Conservation (phyloP, 1,284 basidiomycete species). For the Ustilago sp. region DNA sequence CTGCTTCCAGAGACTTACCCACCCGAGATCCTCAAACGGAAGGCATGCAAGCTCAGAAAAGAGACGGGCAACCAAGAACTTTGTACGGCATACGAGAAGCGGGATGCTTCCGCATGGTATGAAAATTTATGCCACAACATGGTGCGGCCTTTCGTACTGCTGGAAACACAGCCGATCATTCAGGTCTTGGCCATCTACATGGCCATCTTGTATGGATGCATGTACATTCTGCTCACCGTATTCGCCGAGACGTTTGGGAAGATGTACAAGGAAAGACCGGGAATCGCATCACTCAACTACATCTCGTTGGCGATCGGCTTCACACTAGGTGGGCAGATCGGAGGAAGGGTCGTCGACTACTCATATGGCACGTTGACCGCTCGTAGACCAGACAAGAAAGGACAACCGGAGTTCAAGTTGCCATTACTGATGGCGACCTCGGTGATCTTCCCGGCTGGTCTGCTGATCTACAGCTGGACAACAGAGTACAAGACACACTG, state of each 20-base stretch:
- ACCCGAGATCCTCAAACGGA: conserved; percentile 63
- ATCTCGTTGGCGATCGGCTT: conserved; percentile 73
- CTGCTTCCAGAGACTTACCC: conserved; percentile 68
- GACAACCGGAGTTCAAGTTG: conserved; percentile 71
- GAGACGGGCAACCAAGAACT: conserved; percentile 66
- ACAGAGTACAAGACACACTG: conserved; percentile 75
- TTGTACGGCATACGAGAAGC: conserved; percentile 57
- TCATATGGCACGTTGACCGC: conserved; percentile 74
- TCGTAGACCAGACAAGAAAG: conserved; percentile 73
- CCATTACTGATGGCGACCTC: conserved; percentile 76
- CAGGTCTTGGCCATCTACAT: conserved; percentile 73
- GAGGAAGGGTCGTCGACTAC: conserved; percentile 74
- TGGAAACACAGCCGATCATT: conserved; percentile 72
- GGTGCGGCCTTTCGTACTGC: conserved; percentile 72
- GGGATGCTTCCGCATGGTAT: conserved; percentile 60
- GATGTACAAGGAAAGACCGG: conserved; percentile 71
- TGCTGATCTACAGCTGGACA: conserved; percentile 78
- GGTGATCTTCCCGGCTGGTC: conserved; percentile 74
- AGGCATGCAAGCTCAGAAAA: conserved; percentile 72
- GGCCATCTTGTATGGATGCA: conserved; percentile 65
- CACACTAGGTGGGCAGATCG: conserved; percentile 72
- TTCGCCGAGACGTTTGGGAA: conserved; percentile 75
- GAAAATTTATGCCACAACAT: conserved; percentile 69
- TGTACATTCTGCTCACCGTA: conserved; percentile 76
- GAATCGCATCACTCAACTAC: conserved; percentile 77